A percentile compares a stretch with the other conserved stretches of the same genome.
Evolutionary conservation across 2,329 filamentous ascomycete species (phyloP).

Genomic region (Sphaerulina populicola): DNA sequence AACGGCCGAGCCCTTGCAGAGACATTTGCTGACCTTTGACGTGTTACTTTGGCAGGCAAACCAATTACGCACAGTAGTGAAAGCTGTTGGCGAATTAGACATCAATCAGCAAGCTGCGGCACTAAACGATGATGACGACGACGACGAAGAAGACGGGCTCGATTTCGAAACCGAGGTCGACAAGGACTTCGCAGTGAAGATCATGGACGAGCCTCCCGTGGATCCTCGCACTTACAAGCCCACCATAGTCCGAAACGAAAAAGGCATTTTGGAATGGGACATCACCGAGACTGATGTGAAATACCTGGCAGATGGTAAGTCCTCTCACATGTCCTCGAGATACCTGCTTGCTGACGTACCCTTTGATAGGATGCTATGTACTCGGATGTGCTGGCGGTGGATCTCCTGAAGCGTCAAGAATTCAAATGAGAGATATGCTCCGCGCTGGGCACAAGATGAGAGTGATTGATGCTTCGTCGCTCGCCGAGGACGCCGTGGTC

Average conservation of each 20-base stretch:
- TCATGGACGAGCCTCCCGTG: constrained; percentile 26
- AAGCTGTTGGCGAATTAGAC: constrained; percentile 30
- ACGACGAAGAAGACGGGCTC: constrained; percentile 7
- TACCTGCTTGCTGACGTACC: too few species aligned
- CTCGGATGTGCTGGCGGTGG: constrained; percentile 55
- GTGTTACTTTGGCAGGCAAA: constrained; percentile 17
- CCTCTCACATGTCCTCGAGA: too few species aligned
- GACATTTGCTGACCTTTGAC: too few species aligned
- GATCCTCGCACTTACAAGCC: constrained; percentile 41
- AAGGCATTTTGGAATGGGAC: constrained; percentile 45
- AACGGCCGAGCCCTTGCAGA: too few species aligned
- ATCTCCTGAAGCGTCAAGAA: constrained; percentile 46
- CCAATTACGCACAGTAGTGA: constrained; percentile 29
- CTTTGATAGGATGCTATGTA: constrained; percentile 43
- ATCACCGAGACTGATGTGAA: constrained; percentile 51
- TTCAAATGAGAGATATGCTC: constrained; percentile 47
- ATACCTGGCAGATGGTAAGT: constrained; percentile 47
- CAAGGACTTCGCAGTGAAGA: constrained; percentile 32
- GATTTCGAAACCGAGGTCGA: constrained; percentile 13
- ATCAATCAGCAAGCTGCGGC: constrained; percentile 19
- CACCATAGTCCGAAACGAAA: constrained; percentile 33
- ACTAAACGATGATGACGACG: constrained; percentile 14
- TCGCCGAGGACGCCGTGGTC: constrained; percentile 46
- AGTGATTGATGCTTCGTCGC: constrained; percentile 45
- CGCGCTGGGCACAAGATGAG: constrained; percentile 45